Base-by-base conservation (phyloP, 768 basidiomycete genomes). In the Boletus rubroflammeus region DNA sequence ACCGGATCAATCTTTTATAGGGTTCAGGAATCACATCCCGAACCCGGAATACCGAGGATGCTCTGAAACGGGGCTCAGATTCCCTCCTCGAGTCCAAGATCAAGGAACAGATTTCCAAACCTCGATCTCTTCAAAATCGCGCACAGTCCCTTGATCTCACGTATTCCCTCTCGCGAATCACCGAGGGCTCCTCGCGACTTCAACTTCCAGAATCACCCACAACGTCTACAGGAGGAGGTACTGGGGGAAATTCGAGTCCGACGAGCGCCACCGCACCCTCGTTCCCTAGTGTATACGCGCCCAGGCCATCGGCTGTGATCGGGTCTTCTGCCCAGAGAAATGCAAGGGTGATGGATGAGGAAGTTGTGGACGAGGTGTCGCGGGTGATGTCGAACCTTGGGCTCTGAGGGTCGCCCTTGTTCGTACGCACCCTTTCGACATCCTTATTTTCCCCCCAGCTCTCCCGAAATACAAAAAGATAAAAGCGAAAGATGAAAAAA, bases 111-210 rank as follows among this genome's bases (percentile, higher is more conserved):
- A 66, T 74, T 56, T 76, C 78, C 32, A 91, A 91, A 72, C 89
- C 90, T 5, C 86, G 91, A 45, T 87, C 90, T 5, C 73, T 93
- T 57, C 85, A 85, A 57, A 91, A 91, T 62, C 87, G 93, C 17
- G 93, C 93, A 0, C 93, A 95, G 67, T 91, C 88, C 5, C 84
- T 96, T 44, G 93, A 96, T 67, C 75, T 96, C 59, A 92, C 89
- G 0, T 84, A 84, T 60, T 93, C 92, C 6, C 78, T 93, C 29
- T 85, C 84, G n/a, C 85, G 84, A 50, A 90, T 92, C 61, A 83
- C 84, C 5, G 90, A 90, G 64, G 79, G 83, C 19, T 72, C 77
- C 26, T 77, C 83, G 51, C 76, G 80, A 49, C 73, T 85, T 42
- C 79, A 81, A 25, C 84, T 81, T 36, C 88, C 89, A 2, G 88